Evolutionary conservation across 192 early-diverging fungal species (phyloP), one percentile per base, ranked within the genome.

Genomic region (Spizellomyces sp.): DNA sequence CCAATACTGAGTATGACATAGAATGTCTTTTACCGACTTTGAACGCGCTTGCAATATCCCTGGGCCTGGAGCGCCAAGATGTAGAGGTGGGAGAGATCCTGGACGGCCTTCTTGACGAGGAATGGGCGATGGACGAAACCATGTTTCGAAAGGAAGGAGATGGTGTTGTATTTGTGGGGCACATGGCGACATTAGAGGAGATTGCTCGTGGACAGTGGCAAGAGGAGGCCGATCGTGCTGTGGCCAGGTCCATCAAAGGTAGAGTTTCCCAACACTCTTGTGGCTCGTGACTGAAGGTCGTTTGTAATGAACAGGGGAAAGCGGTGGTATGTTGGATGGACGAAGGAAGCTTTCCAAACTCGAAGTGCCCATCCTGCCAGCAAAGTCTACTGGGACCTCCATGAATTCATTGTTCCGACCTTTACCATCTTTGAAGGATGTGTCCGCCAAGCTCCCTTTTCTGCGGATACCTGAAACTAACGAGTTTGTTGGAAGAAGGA

Each of bases 281-380:
- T 22, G 27, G 3, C 27, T 2, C 7, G 54, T 56, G 54, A n/a
- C n/a, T 56, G n/a, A 22, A 22, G n/a, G 4, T 56, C n/a, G n/a
- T 19, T 7, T 19, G 54, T n/a, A 56, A 7, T 56, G 7, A n/a
- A 6, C n/a, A 56, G 22, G 54, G n/a, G 22, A n/a, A 4, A 5
- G 54, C 5, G 22, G 54, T 22, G 41, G 22, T 36, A 42, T 12
- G 62, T 4, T 9, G 17, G 17, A 45, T 10, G 42, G 17, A 43
- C 62, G 21, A 36, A 0, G 10, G n/a, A 9, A 12, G 9, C 62
- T 44, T 19, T 12, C 41, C 14, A 10, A 64, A 22, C 45, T 69
- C n/a, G 67, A 69, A 27, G 67, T 57, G 45, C 56, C 56, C 7
- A n/a, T 57, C 45, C 44, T 69, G 0, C 67, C 67, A 42, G 67